These are phyloP conservation scores for Aspergillus funiculosus DNA, from an alignment of 495 filamentous ascomycete genomes.

Conservation along the genomic window DNA sequence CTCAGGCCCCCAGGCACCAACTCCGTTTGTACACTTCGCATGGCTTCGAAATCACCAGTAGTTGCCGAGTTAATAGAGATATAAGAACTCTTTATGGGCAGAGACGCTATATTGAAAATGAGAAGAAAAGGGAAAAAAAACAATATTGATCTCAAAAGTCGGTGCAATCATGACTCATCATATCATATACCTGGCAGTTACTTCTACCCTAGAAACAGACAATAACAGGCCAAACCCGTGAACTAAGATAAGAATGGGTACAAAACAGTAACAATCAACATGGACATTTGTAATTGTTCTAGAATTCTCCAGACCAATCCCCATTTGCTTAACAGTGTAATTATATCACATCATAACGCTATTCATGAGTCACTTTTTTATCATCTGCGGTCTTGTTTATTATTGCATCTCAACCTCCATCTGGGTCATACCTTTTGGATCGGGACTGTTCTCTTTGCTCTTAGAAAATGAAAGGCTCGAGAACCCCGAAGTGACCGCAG, in stretches of 20 bases:
- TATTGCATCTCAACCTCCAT: conserved; percentile 49
- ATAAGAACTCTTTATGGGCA: no score
- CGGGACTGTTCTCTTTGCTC: conserved; percentile 20
- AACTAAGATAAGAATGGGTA: no score
- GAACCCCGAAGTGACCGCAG: conserved; percentile 39
- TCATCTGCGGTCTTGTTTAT: neutral
- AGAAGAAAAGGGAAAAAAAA: conserved; percentile 3
- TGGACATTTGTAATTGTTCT: neutral
- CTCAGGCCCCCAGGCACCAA: conserved; percentile 16
- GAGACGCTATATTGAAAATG: no score
- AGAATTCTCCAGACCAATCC: neutral
- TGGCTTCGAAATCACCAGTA: neutral
- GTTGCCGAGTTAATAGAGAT: neutral
- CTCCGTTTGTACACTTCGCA: conserved; percentile 6
- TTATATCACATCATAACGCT: conserved; percentile 3
- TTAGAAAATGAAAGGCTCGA: conserved; percentile 35
- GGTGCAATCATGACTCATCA: no score
- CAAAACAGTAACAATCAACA: no score
- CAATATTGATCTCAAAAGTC: no score
- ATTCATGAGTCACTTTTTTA: neutral
- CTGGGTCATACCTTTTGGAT: conserved; percentile 22
- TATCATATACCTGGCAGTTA: no score
- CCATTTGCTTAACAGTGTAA: neutral
- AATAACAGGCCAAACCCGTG: no score
- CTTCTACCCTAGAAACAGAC: no score